Evolutionary conservation across 164 flowering plant species (phyloP), one percentile per base, ranked within the genome.

Genomic region (Chloranthus sessilifolius): DNA sequence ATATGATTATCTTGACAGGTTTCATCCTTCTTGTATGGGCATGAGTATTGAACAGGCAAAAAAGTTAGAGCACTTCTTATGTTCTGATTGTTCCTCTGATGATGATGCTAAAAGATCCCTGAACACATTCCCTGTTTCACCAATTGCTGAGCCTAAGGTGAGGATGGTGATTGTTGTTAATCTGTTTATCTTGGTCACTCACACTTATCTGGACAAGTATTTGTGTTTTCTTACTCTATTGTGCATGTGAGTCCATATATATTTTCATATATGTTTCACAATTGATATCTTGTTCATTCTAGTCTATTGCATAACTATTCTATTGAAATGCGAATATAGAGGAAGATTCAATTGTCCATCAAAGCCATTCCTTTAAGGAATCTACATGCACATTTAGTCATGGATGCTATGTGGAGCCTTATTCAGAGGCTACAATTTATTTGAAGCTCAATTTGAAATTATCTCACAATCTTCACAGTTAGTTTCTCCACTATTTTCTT

Each of bases 11-110:
- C 46, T 25, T 53, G 37, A 16, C 59, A 84, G 94, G 94, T 84
- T 77, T 62, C 94, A 84, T 67, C 94, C 94, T 59, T 68, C 79
- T 56, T 84, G 94, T 59, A 72, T 84, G 66, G 79, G 68, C 46
- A 76, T 80, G 84, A 79, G 69, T 15, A 76, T 80, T 38, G 88
- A 79, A 39, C 75, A 74, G 42, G 83, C 88, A 20, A 81, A 77
- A 47, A 75, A 64, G 50, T 44, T 77, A 15, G 94, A 81, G 1
- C 76, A 62, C 63, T 84, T 81, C 51, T 33, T 76, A 12, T 84
- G 94, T 56, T 52, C 79, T 61, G 88, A 79, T 37, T 84, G 94
- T 56, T 58, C 72, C 25, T 59, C 84, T 36, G 77, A 74, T 1
- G 83, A 66, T 26, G 85, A 75, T 45, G 56, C 52, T 24, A 77